These are phyloP conservation scores for Penicillium silybi DNA, from an alignment of 495 filamentous ascomycete genomes.

Conservation along the genomic window DNA sequence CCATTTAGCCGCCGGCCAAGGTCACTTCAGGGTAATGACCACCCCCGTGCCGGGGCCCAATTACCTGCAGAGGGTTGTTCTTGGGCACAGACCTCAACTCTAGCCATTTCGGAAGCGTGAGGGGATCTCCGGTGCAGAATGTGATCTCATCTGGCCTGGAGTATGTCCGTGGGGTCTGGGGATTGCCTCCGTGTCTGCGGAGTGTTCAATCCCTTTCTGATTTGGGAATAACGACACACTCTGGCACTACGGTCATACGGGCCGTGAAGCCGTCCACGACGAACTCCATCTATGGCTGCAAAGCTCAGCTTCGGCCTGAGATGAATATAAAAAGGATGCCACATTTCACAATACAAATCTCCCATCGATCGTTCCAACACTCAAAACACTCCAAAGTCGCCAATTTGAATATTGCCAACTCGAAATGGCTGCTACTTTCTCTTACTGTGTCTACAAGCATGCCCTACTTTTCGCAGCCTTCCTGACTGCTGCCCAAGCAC, in stretches of 20 bases:
- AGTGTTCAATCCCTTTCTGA: constrained; percentile 10
- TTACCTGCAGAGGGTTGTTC: too few relatives aligned
- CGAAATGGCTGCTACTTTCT: constrained; percentile 18
- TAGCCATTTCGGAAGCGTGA: neutral
- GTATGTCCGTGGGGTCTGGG: constrained; percentile 2
- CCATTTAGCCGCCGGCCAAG: constrained; percentile 9
- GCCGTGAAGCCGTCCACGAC: constrained; percentile 11
- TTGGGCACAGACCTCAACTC: too few relatives aligned
- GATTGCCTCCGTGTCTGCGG: constrained; percentile 26
- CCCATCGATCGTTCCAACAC: neutral
- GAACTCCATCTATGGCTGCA: neutral
- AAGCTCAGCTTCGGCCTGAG: neutral
- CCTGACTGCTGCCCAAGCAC: constrained; percentile 30
- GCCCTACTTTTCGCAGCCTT: constrained; percentile 21
- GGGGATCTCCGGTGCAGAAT: constrained; percentile 1
- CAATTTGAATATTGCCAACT: neutral
- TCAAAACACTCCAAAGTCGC: neutral
- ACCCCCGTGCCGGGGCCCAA: too few relatives aligned
- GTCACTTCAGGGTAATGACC: neutral
- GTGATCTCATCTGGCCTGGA: constrained; percentile 1
- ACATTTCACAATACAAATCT: neutral
- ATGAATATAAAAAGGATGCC: constrained; percentile 6
- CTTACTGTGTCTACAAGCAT: constrained; percentile 20
- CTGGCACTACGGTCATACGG: constrained; percentile 10
- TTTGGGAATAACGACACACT: constrained; percentile 8